Base-by-base conservation (phyloP, 495 filamentous ascomycete species). In the Podospora conica region DNA sequence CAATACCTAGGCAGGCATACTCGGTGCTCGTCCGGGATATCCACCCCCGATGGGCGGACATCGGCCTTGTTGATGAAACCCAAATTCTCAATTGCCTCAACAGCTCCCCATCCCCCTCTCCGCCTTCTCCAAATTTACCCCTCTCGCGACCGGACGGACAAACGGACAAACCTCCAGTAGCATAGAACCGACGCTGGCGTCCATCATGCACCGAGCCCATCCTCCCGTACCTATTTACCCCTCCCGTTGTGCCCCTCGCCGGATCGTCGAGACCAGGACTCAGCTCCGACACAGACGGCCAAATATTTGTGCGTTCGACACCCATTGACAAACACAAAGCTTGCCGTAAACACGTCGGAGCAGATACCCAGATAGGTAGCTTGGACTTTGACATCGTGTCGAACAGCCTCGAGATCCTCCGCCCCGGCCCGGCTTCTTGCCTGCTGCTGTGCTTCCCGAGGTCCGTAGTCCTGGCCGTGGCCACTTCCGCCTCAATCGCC, bases 401-500 rank as follows among this genome's bases (percentile, higher is more conserved):
- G 18, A 48, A n/a, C 40, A n/a, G 40, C 15, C 1, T 48, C 1
- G 40, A n/a, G 8, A 48, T 1, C 10, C 29, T 11, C 25, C 29
- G 1, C 29, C 12, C 29, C 29, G 29, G 29, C 29, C 29, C 29
- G 29, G 29, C 3, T 33, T 15, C 4, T 33, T 28, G 27, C 28
- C n/a, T 22, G 25, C 5, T 61, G 33, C 20, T 48, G 40, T 61
- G 25, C 40, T 48, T 27, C 58, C n/a, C n/a, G n/a, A n/a, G n/a
- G n/a, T n/a, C n/a, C 53, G 53, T 29, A 4, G 4, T 15, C 40
- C n/a, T 48, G 15, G 15, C 15, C 40, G 40, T n/a, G 21, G 20
- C 55, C 55, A 25, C 29, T 65, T 27, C 31, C 63, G 55, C 31
- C 63, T 65, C 33, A 53, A 48, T 65, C 27, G 48, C 33, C 55